phyloP scores from a whole-genome alignment of 768 basidiomycete species.

The Lactarius hatsudake region DNA sequence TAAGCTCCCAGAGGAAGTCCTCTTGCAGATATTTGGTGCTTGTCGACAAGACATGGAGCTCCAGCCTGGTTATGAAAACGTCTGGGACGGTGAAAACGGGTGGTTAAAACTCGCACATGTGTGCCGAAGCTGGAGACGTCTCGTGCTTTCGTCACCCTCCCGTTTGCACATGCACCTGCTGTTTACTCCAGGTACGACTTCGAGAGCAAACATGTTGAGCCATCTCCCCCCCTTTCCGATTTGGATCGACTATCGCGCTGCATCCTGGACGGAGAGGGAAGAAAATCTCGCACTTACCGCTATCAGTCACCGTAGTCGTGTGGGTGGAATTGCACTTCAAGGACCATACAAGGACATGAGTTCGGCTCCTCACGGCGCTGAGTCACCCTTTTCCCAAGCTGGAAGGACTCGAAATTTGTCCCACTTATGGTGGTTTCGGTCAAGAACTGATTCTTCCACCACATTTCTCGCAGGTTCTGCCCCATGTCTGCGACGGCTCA shows the following conservation, averaged over 20 bases:
- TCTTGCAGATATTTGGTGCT: background rate
- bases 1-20: too few species aligned
- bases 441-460: background rate
- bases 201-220: background rate
- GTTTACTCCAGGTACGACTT: background rate
- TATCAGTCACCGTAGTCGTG: background rate
- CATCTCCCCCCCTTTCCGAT: background rate
- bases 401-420: background rate
- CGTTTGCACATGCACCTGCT: background rate
- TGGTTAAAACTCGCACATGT: background rate
- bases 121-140: background rate
- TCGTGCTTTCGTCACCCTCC: background rate
- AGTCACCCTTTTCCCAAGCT: background rate
- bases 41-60: background rate
- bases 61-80: background rate
- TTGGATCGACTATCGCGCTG: background rate
- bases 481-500: background rate
- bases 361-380: background rate
- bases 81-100: background rate
- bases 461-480: background rate
- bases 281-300: background rate
- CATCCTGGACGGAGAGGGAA: background rate
- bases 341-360: background rate
- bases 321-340: background rate
- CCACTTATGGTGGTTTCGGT: background rate